Base-by-base conservation (phyloP, 75 land plant species). In the Selaginella moellendorffii region DNA sequence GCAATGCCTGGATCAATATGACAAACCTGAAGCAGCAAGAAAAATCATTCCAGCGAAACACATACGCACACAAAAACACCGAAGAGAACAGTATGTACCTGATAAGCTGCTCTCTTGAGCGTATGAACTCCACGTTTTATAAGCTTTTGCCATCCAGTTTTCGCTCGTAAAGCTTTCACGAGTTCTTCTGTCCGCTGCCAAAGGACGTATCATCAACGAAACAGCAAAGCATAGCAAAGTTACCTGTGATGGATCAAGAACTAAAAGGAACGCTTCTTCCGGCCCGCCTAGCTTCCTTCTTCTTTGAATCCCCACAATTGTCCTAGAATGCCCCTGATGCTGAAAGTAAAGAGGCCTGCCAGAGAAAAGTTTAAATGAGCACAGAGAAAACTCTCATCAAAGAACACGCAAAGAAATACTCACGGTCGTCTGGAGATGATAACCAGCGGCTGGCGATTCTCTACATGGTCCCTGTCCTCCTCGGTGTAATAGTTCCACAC, bases 251-350 rank as follows among this genome's bases (percentile, higher is more conserved):
- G 91, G 91, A 67, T 87, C 91, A 26, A 87, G 68, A 54, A 87
- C 68, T 31, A 87, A 70, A 1, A 87, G 74, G 61, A 54, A 67
- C 66, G 60, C 71, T 29, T 63, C 72, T 22, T 74, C 74, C 20
- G 68, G 65, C 31, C 31, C 62, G 14, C 80, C 73, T n/a, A 66
- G 71, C 14, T 26, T 77, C 61, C 53, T 69, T 71, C 70, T 78
- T 69, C 27, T 76, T 72, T 90, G 95, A 69, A 90, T 79, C n/a
- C 97, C 97, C 28, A 90, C 79, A 52, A 90, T 84, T 5, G 97
- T 90, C 64, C 97, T 65, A 27, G 97, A 90, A 72, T 90, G 97
- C 14, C 97, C 97, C 63, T 82, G 68, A 76, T 90, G 97, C 64
- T 90, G 97, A 36, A 90, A 90, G 73, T 87, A 90, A 63, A 90